A percentile compares a stretch with the other conserved stretches of the same genome.
These are phyloP conservation scores for Neoscytalidium dimidiatum DNA, from an alignment of 2,329 filamentous ascomycete species.

Conservation along the genomic window DNA sequence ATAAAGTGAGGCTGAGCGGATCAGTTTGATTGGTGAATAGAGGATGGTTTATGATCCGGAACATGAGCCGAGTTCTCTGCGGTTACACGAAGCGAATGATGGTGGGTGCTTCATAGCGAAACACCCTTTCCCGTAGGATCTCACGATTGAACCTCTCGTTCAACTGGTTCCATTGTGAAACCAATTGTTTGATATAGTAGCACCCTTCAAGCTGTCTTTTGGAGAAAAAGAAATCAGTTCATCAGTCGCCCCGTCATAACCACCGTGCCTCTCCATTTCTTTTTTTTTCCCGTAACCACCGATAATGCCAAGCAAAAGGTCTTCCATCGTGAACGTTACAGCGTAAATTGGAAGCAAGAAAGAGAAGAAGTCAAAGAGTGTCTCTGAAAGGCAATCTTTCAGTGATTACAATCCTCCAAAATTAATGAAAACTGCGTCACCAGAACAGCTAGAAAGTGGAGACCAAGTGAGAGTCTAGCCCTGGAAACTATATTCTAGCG, in stretches of 20 bases:
- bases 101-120: too few relatives aligned
- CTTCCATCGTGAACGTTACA: not conserved
- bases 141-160: too few relatives aligned
- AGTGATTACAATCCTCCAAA: not conserved
- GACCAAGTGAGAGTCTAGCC: not conserved
- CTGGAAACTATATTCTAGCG: not conserved
- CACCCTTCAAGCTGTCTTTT: not conserved
- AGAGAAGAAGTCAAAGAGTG: not conserved
- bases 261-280: not conserved
- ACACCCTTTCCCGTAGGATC: too few relatives aligned
- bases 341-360: not conserved
- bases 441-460: not conserved
- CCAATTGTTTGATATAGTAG: not conserved
- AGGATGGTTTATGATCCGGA: too few relatives aligned
- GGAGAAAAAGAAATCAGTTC: not conserved
- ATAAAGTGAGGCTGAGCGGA: too few relatives aligned
- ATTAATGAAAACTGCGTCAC: not conserved
- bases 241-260: slow-evolving; percentile 1
- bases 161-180: not conserved
- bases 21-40: too few relatives aligned
- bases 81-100: too few relatives aligned
- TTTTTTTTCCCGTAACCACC: not conserved
- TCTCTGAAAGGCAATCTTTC: not conserved
- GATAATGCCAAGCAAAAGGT: not conserved
- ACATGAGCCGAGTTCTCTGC: too few relatives aligned